Evolutionary conservation across 495 filamentous ascomycete species (phyloP).

Genomic region (Lentithecium fluviatile): DNA sequence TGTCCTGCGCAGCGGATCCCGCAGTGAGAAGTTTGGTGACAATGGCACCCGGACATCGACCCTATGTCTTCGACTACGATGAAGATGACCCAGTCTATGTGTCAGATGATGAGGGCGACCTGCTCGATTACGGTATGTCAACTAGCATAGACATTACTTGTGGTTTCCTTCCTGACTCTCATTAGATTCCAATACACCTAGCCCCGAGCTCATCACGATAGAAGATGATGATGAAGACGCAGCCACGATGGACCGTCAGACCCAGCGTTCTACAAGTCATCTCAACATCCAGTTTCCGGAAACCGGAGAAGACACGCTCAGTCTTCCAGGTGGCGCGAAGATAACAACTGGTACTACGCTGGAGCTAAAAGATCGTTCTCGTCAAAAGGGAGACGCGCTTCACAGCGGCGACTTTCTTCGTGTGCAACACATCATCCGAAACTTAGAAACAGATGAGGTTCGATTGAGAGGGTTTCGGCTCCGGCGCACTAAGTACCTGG

Average conservation of each 20-base stretch:
- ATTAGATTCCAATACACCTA: not conserved
- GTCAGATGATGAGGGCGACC: not conserved
- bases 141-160: not conserved
- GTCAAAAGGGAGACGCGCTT: not conserved
- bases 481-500: slow-evolving; percentile 25
- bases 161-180: no score
- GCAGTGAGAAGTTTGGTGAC: no score
- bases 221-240: not conserved
- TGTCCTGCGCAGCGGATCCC: no score
- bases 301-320: not conserved
- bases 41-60: no score
- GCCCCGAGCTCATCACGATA: slow-evolving; percentile 8
- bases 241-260: not conserved
- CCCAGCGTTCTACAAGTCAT: not conserved
- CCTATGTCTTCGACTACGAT: no score
- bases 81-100: no score
- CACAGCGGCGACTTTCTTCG: slow-evolving; percentile 36
- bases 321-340: not conserved
- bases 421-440: slow-evolving; percentile 28
- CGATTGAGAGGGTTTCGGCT: slow-evolving; percentile 32
- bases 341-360: slow-evolving; percentile 21
- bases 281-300: not conserved
- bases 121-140: not conserved
- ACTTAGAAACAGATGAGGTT: slow-evolving; percentile 16
- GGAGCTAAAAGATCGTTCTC: slow-evolving; percentile 8